These are phyloP conservation scores for Cyclotella atomus DNA, from an alignment of 108 stramenopile genomes.

Conservation along the genomic window DNA sequence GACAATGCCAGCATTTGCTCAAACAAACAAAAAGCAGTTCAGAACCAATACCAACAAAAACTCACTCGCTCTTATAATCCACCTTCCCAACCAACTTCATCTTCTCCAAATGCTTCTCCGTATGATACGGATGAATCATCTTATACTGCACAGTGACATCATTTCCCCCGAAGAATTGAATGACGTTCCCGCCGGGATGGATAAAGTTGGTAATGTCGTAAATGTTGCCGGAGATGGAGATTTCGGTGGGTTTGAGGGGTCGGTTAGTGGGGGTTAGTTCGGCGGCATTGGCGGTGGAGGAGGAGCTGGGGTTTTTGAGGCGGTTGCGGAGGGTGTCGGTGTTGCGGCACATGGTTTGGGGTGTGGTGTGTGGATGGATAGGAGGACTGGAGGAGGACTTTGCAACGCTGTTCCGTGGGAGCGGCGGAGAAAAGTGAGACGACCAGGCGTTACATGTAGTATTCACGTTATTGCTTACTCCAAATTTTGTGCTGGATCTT, in stretches of 20 bases:
- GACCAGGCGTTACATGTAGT: no score
- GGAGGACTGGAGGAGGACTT: not conserved
- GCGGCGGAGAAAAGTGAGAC: not conserved
- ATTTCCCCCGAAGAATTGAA: constrained; percentile 87
- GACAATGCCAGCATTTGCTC: no score
- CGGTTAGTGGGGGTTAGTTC: not conserved
- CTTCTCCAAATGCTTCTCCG: constrained; percentile 85
- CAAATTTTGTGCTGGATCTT: no score
- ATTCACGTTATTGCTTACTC: no score
- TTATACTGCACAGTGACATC: constrained; percentile 90
- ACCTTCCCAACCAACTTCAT: constrained; percentile 81
- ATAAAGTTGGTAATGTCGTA: constrained; percentile 77
- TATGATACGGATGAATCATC: constrained; percentile 94
- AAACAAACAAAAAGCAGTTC: not conserved
- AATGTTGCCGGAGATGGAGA: constrained; percentile 78
- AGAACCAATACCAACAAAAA: constrained; percentile 17
- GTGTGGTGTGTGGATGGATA: no score
- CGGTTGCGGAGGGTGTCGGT: constrained; percentile 5
- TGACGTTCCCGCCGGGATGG: constrained; percentile 87
- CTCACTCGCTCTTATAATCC: constrained; percentile 73
- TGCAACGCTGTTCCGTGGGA: not conserved
- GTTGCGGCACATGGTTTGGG: constrained; percentile 14
- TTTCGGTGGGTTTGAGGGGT: constrained; percentile 23
- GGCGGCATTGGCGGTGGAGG: not conserved
- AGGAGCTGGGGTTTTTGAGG: constrained; percentile 1